phyloP scores from a whole-genome alignment of 2,329 filamentous ascomycete genomes.

The Fusarium multiceps region DNA sequence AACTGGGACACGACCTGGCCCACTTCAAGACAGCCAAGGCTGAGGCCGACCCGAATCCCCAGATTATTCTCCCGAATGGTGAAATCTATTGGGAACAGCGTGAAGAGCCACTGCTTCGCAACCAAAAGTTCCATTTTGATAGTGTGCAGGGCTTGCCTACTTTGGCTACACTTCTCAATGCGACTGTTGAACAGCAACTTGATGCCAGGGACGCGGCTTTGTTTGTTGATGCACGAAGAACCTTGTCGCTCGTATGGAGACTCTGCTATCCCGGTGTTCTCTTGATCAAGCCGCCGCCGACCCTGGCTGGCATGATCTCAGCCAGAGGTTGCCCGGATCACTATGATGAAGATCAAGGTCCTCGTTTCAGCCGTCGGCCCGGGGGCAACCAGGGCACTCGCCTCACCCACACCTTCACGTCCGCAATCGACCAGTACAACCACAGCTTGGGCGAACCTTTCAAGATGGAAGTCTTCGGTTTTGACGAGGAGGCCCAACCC shows the following conservation, averaged over 20 bases:
- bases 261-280: not conserved
- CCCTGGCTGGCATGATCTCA: not conserved
- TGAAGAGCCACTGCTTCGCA: slow-evolving; percentile 30
- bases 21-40: slow-evolving; percentile 30
- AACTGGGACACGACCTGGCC: slow-evolving; percentile 34
- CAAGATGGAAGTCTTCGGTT: not conserved
- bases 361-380: not conserved
- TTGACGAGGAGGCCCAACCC: not conserved
- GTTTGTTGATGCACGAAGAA: slow-evolving; percentile 38
- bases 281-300: not conserved
- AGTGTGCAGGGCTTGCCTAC: slow-evolving; percentile 47
- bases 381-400: not conserved
- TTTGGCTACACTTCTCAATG: slow-evolving; percentile 28
- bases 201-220: slow-evolving; percentile 6
- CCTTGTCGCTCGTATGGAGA: slow-evolving; percentile 2
- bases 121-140: slow-evolving; percentile 47
- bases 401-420: not conserved
- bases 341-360: slow-evolving; percentile 20
- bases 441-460: not conserved
- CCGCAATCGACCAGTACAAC: not conserved
- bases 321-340: slow-evolving; percentile 7
- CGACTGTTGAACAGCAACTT: not conserved
- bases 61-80: slow-evolving; percentile 22
- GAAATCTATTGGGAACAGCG: slow-evolving; percentile 7
- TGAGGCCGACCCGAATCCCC: slow-evolving; percentile 11